Percentiles rank a stretch among this genome's conserved stretches.
These are phyloP conservation scores for Boletus sp. DNA, from an alignment of 768 basidiomycete genomes.

Conservation along the genomic window DNA sequence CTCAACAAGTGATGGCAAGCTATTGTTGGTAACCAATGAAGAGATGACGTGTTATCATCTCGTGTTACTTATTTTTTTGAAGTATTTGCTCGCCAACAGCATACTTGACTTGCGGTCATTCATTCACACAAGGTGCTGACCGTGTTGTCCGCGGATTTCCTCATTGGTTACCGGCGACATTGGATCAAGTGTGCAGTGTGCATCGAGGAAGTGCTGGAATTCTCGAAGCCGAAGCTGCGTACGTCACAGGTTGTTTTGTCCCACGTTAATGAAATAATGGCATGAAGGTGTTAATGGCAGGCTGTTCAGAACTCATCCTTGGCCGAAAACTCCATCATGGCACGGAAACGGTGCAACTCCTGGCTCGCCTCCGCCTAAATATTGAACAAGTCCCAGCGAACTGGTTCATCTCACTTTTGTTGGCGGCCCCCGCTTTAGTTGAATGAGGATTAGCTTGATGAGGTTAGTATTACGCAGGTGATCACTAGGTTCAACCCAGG, in stretches of 20 bases:
- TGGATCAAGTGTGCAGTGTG: not conserved
- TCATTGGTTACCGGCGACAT: not conserved
- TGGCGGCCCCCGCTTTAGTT: not conserved
- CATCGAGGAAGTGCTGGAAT: not conserved
- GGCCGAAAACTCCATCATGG: not conserved
- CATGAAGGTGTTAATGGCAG: not conserved
- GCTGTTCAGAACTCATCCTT: not conserved
- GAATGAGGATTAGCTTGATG: not conserved
- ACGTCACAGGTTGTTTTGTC: constrained; percentile 10
- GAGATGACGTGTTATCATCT: not conserved
- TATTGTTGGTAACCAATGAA: not conserved
- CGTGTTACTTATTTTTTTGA: not conserved
- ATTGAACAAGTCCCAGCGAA: not conserved
- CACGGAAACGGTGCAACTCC: not conserved
- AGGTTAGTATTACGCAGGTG: constrained; percentile 15
- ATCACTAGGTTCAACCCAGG: not conserved
- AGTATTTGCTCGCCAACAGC: not conserved
- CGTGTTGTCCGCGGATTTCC: constrained; percentile 1
- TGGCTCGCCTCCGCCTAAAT: not conserved
- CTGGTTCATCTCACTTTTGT: constrained; percentile 3
- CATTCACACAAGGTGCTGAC: not conserved
- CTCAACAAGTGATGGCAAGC: not conserved
- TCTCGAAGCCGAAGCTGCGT: constrained; percentile 7
- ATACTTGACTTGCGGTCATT: not conserved
- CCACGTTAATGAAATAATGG: constrained; percentile 5